Conservation (phyloP, 2,329 filamentous ascomycete genomes). For the Colletotrichum truncatum region DNA sequence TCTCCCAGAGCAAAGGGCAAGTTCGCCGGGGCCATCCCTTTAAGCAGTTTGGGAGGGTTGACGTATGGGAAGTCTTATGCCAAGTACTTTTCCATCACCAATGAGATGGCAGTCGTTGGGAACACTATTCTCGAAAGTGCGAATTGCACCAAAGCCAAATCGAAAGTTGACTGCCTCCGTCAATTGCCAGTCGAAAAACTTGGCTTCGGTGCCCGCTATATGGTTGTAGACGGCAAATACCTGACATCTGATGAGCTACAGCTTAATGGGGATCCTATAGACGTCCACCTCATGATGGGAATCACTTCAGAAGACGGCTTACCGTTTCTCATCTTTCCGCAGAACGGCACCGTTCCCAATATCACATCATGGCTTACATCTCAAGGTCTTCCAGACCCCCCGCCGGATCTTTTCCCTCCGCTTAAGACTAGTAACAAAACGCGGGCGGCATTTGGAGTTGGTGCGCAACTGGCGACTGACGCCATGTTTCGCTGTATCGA, state of each 20-base stretch:
- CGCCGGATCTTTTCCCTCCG: slow-evolving; percentile 58
- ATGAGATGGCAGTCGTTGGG: slow-evolving; percentile 58
- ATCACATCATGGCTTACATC: slow-evolving; percentile 42
- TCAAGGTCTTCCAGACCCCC: slow-evolving; percentile 40
- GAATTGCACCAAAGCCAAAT: slow-evolving; percentile 59
- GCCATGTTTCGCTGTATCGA: slow-evolving; percentile 68
- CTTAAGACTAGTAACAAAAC: slow-evolving; percentile 55
- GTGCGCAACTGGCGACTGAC: slow-evolving; percentile 64
- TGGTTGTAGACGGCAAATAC: slow-evolving; percentile 67
- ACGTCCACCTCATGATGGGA: slow-evolving; percentile 66
- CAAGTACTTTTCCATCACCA: slow-evolving; percentile 63
- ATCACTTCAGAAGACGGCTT: slow-evolving; percentile 63
- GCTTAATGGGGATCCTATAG: slow-evolving; percentile 54
- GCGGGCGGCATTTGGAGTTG: slow-evolving; percentile 64
- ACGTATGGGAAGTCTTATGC: slow-evolving; percentile 68
- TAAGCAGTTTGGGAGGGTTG: slow-evolving; percentile 51
- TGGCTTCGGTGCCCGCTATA: slow-evolving; percentile 54
- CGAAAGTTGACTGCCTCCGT: slow-evolving; percentile 63
- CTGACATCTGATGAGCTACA: slow-evolving; percentile 56
- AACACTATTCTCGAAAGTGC: slow-evolving; percentile 59
- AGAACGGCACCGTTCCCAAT: slow-evolving; percentile 44
- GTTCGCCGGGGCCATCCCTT: slow-evolving; percentile 55
- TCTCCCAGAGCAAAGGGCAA: slow-evolving; percentile 56
- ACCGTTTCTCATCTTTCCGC: slow-evolving; percentile 54
- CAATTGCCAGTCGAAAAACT: slow-evolving; percentile 53